Evolutionary conservation across 768 basidiomycete species (phyloP), one percentile per base, ranked within the genome.

Genomic region (Leucocoprinus birnbaumii): DNA sequence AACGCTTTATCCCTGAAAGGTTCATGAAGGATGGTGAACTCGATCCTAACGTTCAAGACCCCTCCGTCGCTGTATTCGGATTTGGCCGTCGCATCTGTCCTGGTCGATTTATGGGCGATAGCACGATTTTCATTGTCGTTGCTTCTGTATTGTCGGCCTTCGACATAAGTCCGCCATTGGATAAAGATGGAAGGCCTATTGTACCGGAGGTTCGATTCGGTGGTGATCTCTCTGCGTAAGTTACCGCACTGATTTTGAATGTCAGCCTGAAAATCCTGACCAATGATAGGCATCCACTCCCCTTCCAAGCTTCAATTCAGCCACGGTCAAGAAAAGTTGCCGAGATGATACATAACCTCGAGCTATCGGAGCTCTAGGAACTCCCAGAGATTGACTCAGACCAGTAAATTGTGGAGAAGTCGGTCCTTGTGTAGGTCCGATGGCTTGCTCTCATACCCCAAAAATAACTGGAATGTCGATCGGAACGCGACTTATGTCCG

Each of bases 31-130:
- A 65, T 27, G 66, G 63, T 19, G 57, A 63, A 42, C 56, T 58
- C 16, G 56, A 62, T 40, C 58, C 62, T 18, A 55, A 59, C 4
- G 50, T 61, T 14, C 61, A 59, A 2, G 62, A 63, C 41, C 63
- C 65, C 2, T 60, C 58, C 26, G 53, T 52, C 31, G 65, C 59
- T 35, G 61, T 64, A 1, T 69, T 69, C 58, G 68, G 66, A 9
- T 66, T 61, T 42, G 68, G 66, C 18, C 61, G 68, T 38, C 62
- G 68, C 62, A 56, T 62, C 5, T 62, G 61, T 46, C 63, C 63
- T n/a, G 63, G 63, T 1, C 42, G 58, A 34, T 54, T 59, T 37
- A 50, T 60, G 26, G 56, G 59, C 24, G 57, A 62, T 44, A 55
- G 54, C 27, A 61, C 60, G 5, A 56, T 63, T 8, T 61, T 48